Conservation (phyloP, 2,329 filamentous ascomycete species). For the Alternaria infectoria region DNA sequence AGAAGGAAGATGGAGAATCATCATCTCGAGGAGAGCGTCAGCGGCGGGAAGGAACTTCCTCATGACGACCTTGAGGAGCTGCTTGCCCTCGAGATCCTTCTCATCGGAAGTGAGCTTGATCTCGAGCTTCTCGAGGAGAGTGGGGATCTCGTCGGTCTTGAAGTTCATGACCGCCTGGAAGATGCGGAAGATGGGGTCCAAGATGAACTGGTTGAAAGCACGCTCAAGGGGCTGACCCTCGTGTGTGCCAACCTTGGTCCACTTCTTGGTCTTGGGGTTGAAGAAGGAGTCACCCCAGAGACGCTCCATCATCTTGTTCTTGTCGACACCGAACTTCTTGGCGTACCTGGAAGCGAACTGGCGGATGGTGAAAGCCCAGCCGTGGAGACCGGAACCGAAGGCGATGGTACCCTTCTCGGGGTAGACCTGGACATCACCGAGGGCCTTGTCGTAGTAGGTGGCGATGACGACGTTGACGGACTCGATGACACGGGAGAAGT, state of each 20-base stretch:
- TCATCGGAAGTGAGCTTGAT: slow-evolving; percentile 90
- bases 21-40: slow-evolving; percentile 99
- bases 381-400: slow-evolving; percentile 99
- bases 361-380: slow-evolving; percentile 99
- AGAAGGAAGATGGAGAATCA: slow-evolving; percentile 98
- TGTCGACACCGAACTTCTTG: slow-evolving; percentile 99
- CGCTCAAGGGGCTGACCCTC: slow-evolving; percentile 93
- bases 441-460: slow-evolving; percentile 95
- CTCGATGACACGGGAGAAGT: slow-evolving; percentile 99
- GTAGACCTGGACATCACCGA: slow-evolving; percentile 98
- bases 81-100: slow-evolving; percentile 94
- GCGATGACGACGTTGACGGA: slow-evolving; percentile 99
- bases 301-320: slow-evolving; percentile 99
- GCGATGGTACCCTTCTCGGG: slow-evolving; percentile 97
- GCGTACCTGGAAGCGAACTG: slow-evolving; percentile 96
- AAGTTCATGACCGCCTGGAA: slow-evolving; percentile 97
- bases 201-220: slow-evolving; percentile 99
- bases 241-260: slow-evolving; percentile 84
- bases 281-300: slow-evolving; percentile 99
- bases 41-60: slow-evolving; percentile 98
- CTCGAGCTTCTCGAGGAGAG: slow-evolving; percentile 87
- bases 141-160: slow-evolving; percentile 90
- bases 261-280: slow-evolving; percentile 99
- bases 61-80: slow-evolving; percentile 97
- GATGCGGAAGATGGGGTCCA: slow-evolving; percentile 99